Conservation (phyloP, 129 eudicot species). For the Escallonia herrerae region DNA sequence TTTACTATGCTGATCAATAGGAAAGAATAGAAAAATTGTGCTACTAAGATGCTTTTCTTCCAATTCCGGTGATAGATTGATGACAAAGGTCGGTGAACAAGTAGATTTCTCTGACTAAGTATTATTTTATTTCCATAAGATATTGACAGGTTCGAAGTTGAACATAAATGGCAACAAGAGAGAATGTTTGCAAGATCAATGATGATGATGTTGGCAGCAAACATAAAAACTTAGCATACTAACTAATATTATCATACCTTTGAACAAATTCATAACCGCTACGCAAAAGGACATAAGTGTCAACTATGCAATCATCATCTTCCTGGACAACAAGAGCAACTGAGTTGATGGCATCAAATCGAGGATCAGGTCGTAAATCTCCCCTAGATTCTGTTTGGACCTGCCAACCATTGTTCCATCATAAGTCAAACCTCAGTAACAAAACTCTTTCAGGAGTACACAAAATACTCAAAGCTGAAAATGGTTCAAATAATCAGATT, state of each 20-base stretch:
- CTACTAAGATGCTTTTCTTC: too few relatives aligned
- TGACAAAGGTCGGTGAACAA: too few relatives aligned
- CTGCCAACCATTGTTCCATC: conserved; percentile 26
- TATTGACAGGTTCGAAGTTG: too few relatives aligned
- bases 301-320: conserved; percentile 41
- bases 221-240: too few relatives aligned
- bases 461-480: neutral
- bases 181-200: too few relatives aligned
- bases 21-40: too few relatives aligned
- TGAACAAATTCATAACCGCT: conserved; percentile 24
- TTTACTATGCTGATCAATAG: too few relatives aligned
- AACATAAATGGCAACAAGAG: too few relatives aligned
- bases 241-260: conserved; percentile 26
- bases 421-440: conserved; percentile 8
- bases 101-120: too few relatives aligned
- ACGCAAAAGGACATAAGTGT: conserved; percentile 51
- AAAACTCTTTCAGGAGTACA: neutral
- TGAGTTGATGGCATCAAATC: conserved; percentile 70
- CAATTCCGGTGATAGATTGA: too few relatives aligned
- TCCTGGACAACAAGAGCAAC: conserved; percentile 62
- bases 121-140: too few relatives aligned
- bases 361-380: conserved; percentile 80
- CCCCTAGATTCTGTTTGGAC: conserved; percentile 93
- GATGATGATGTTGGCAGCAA: too few relatives aligned
- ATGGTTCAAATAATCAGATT: neutral